Percentiles rank a stretch among this genome's conserved stretches.
These are phyloP conservation scores for Penicillium sp. DNA, from an alignment of 2,329 filamentous ascomycete species.

Conservation along the genomic window DNA sequence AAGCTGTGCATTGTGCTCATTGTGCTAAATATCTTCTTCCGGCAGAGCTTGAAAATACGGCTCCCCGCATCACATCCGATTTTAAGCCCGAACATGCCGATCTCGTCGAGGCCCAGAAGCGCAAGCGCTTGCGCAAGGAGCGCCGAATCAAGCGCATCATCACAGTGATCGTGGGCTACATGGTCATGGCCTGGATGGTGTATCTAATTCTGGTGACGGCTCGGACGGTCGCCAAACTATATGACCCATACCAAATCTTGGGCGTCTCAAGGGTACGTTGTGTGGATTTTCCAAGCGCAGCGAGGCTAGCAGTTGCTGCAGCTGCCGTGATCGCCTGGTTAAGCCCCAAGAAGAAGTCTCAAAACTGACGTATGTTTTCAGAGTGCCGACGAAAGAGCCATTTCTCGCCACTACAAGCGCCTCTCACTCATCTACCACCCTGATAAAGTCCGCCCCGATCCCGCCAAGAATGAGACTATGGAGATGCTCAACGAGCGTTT, in stretches of 20 bases:
- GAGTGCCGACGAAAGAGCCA: conserved; percentile 83
- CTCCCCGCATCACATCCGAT: conserved; percentile 77
- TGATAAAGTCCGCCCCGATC: conserved; percentile 85
- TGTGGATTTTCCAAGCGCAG: background rate
- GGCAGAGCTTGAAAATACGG: conserved; percentile 73
- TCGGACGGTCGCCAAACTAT: conserved; percentile 73
- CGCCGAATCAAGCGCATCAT: conserved; percentile 82
- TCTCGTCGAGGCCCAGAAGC: conserved; percentile 78
- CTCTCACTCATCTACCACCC: conserved; percentile 87
- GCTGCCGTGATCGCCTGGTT: background rate
- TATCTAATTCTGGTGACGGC: conserved; percentile 86
- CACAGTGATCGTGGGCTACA: conserved; percentile 76
- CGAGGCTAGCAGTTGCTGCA: background rate
- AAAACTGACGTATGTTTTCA: conserved; percentile 38
- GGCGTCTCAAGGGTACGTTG: conserved; percentile 74
- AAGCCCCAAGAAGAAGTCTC: background rate
- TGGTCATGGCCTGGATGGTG: conserved; percentile 82
- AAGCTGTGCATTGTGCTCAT: background rate
- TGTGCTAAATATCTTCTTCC: conserved; percentile 10
- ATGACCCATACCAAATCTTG: conserved; percentile 96
- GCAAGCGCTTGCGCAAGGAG: conserved; percentile 87
- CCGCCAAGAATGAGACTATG: conserved; percentile 83
- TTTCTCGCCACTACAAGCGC: conserved; percentile 87
- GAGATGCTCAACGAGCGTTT: conserved; percentile 85
- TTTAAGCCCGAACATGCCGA: conserved; percentile 83